Evolutionary conservation across 805 yeast genomes (phyloP), one percentile per base, ranked within the genome.

Genomic region (Candida ipomoeae): DNA sequence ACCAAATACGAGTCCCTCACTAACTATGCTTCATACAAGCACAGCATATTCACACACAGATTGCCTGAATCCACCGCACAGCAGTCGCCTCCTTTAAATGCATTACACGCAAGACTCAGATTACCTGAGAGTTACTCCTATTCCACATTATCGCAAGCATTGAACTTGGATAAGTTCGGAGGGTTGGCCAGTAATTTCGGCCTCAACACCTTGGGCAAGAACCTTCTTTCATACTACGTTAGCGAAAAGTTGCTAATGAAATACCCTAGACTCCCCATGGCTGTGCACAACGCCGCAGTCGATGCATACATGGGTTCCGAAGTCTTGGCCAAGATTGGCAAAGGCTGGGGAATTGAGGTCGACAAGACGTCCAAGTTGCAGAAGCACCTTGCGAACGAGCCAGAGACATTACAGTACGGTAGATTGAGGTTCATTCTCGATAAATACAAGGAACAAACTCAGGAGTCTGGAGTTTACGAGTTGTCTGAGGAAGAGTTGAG

Each of bases 211-310:
- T 83, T 92, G 62, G 99, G 99, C 46, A 82, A 84, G 61, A 82
- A 84, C 52, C 70, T 94, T 44, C 71, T 94, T 53, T 80, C 84
- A 11, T 89, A 83, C 66, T 85, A 88, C 61, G 85, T 83, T 3
- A 77, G 87, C 18, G 96, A 89, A 66, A 72, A 86, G 58, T 73
- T 92, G 52, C 71, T 89, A 59, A 68, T 83, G 46, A 82, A 79
- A 56, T 90, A 90, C 66, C 99, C 99, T 48, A 81, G 99, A 65
- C 76, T 94, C 46, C 99, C 99, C 15, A 78, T 85, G 54, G 79
- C 82, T 7, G 85, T 91, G 26, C 78, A 89, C 50, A 81, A 84
- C 59, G 82, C 84, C 6, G 88, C 96, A 0, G 83, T 87, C 7
- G 85, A 87, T 57, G 79, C 94, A 0, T 87, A 83, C 63, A 78